Evolutionary conservation across 345 rosid genomes (phyloP).

Genomic region (Sonneratia alba): DNA sequence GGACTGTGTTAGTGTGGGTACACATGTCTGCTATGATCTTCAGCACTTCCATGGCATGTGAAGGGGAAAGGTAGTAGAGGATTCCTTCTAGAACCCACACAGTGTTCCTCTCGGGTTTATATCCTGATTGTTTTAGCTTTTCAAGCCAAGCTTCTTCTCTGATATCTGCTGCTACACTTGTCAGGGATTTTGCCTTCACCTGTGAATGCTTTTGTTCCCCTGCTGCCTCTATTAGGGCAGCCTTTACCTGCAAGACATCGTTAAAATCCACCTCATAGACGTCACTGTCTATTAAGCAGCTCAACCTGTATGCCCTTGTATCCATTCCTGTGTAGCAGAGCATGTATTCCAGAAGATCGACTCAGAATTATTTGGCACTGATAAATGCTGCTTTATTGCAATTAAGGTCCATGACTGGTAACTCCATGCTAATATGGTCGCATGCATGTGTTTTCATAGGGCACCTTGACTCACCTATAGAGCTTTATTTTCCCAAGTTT

Average conservation of each 20-base stretch:
- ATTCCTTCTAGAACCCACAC: slow-evolving; percentile 95
- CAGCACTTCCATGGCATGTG: slow-evolving; percentile 83
- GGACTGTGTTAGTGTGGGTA: slow-evolving; percentile 48
- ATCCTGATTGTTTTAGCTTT: slow-evolving; percentile 69
- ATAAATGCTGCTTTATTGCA: not conserved
- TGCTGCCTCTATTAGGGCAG: slow-evolving; percentile 56
- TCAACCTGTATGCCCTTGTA: slow-evolving; percentile 72
- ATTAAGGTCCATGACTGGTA: not conserved
- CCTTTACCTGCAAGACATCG: slow-evolving; percentile 59
- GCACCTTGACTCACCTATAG: not conserved
- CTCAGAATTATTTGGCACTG: not conserved
- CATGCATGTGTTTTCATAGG: not conserved
- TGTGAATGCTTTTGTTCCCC: slow-evolving; percentile 23
- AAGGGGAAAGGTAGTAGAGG: slow-evolving; percentile 70
- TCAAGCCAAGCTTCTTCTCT: slow-evolving; percentile 61
- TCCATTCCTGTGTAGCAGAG: slow-evolving; percentile 64
- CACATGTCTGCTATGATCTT: slow-evolving; percentile 70
- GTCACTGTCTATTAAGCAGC: slow-evolving; percentile 56
- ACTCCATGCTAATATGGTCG: not conserved
- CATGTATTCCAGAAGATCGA: not conserved
- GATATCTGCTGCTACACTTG: slow-evolving; percentile 70
- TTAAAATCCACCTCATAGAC: slow-evolving; percentile 85
- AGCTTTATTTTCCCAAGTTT: not conserved
- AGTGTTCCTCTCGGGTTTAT: slow-evolving; percentile 50
- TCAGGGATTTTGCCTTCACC: slow-evolving; percentile 60